Evolutionary conservation across 2,329 filamentous ascomycete species (phyloP).

Genomic region (Phialemoniopsis sp.): DNA sequence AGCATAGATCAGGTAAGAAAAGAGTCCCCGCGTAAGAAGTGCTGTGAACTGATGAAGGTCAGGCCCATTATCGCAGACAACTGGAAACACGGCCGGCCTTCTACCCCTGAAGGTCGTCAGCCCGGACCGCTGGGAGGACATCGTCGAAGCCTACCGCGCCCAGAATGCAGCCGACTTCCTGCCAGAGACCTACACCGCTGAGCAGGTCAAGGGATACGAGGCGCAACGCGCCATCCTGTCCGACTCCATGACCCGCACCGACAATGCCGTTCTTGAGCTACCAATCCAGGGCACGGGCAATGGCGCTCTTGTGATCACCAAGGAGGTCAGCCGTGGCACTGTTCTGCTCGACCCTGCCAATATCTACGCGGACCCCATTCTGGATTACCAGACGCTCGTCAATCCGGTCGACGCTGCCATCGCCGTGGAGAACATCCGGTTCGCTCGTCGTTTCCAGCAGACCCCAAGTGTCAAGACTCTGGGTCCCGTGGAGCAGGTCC

Average conservation of each 20-base stretch:
- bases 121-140: not conserved
- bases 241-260: not conserved
- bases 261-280: slow-evolving; percentile 6
- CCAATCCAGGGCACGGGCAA: slow-evolving; percentile 2
- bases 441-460: slow-evolving; percentile 3
- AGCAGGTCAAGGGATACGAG: slow-evolving; percentile 1
- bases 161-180: slow-evolving; percentile 5
- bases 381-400: slow-evolving; percentile 3
- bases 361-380: slow-evolving; percentile 1
- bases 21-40: no score
- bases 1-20: no score
- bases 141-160: not conserved
- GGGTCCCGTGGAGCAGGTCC: slow-evolving; percentile 2
- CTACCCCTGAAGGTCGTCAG: slow-evolving; percentile 3
- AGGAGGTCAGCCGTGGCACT: slow-evolving; percentile 5
- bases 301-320: slow-evolving; percentile 1
- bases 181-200: not conserved
- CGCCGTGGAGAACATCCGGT: slow-evolving; percentile 1
- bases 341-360: slow-evolving; percentile 1
- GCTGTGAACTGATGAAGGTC: no score
- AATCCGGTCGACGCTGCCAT: slow-evolving; percentile 6
- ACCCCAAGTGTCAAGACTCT: not conserved
- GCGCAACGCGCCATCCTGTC: slow-evolving; percentile 2
- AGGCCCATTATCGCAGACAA: not conserved
- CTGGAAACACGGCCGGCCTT: slow-evolving; percentile 3